Base-by-base conservation (phyloP, 1,284 basidiomycete species). In the Trichosporon sp. region DNA sequence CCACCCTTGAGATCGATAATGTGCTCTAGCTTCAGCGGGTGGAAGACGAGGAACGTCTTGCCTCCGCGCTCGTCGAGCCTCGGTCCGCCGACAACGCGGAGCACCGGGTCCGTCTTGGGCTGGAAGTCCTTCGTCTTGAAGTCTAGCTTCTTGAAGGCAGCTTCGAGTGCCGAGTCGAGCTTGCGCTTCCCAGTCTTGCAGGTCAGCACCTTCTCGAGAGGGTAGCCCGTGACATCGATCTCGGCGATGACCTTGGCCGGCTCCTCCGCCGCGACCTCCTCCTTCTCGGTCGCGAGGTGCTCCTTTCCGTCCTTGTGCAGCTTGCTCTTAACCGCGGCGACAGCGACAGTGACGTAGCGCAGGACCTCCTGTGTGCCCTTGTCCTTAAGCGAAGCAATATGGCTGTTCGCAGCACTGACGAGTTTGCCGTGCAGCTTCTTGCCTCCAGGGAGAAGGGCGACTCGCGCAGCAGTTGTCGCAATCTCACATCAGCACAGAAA, bases 401-500 rank as follows among this genome's bases (percentile, higher is more conserved):
- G n/a, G 12, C 6, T 59, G 19, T 68, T 68, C 10, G 67, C 67
- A n/a, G 67, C 67, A 10, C 56, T 51, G 54, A 68, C 67, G 10
- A 68, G 67, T 21, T 68, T 68, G 54, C 67, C 38, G 37, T 68
- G 67, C 67, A 68, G 54, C 35, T 68, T 68, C 67, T 59, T 68
- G 19, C 67, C 67, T 35, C 67, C 67, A 3, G 67, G 67, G 16
- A 68, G 54, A 1, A 68, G 10, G 1, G 67, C 35, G 12, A 68
- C n/a, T 0, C 67, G 35, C 11, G 67, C 67, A 2, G 67, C 67
- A 14, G 67, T 31, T 4, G 54, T 31, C 21, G 67, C 67, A 32
- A 68, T 68, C 67, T 68, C 37, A 10, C 35, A 19, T 43, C 37
- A 59, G 51, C 66, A 59, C 26, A 31, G 10, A 7, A 32, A 12